phyloP scores from a whole-genome alignment of 2,329 filamentous ascomycete genomes.

The Juglanconis juglandina region DNA sequence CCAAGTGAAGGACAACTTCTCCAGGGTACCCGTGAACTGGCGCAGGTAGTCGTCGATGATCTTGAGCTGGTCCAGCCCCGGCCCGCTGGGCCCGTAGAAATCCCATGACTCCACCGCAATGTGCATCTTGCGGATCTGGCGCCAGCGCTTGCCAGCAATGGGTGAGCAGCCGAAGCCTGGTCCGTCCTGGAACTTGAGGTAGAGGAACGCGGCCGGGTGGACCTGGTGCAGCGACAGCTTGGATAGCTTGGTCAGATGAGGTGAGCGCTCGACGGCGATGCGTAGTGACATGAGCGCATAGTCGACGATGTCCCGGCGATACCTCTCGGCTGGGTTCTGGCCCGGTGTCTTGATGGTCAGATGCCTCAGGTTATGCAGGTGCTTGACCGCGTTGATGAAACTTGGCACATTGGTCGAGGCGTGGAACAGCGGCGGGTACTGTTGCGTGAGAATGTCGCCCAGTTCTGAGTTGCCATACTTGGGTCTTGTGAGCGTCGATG shows the following conservation, averaged over 20 bases:
- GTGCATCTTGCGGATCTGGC: slow-evolving; percentile 69
- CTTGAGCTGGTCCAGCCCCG: slow-evolving; percentile 67
- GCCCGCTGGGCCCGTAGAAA: slow-evolving; percentile 52
- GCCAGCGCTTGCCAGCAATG: slow-evolving; percentile 69
- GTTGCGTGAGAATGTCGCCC: slow-evolving; percentile 76
- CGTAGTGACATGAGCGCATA: slow-evolving; percentile 85
- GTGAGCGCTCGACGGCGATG: slow-evolving; percentile 74
- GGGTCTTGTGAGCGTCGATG: slow-evolving; percentile 58
- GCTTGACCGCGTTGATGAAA: slow-evolving; percentile 71
- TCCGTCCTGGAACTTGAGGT: slow-evolving; percentile 62
- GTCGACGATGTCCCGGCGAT: slow-evolving; percentile 76
- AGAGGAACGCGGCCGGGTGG: slow-evolving; percentile 72
- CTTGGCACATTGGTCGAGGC: slow-evolving; percentile 82
- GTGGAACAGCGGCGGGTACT: slow-evolving; percentile 87
- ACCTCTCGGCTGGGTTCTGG: slow-evolving; percentile 65
- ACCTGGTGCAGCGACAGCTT: slow-evolving; percentile 71
- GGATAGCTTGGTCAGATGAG: slow-evolving; percentile 56
- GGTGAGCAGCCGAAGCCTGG: slow-evolving; percentile 73
- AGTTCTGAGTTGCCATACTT: slow-evolving; percentile 79
- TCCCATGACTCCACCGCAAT: slow-evolving; percentile 71
- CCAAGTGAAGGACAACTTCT: slow-evolving; percentile 76
- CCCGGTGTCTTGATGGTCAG: slow-evolving; percentile 74
- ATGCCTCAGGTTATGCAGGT: slow-evolving; percentile 68
- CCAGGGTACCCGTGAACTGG: slow-evolving; percentile 61
- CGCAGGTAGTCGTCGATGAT: slow-evolving; percentile 79